Conservation (phyloP, 805 yeast species). For the Metschnikowia bowlesiae region DNA sequence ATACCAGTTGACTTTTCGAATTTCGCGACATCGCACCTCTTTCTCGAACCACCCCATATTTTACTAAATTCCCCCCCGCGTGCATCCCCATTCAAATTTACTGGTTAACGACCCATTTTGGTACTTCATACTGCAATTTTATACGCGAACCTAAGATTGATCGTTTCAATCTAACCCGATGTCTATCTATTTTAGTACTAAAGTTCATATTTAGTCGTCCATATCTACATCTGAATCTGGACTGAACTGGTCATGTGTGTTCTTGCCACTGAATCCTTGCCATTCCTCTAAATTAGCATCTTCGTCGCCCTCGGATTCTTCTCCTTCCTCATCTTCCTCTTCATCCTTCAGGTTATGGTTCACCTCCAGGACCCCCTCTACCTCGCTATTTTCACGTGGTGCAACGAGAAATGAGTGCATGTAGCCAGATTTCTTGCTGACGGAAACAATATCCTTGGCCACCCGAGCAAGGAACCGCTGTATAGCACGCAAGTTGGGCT, state of each 20-base stretch:
- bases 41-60: background rate
- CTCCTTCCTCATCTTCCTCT: constrained; percentile 10
- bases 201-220: constrained; percentile 7
- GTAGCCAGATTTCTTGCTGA: constrained; percentile 52
- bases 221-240: constrained; percentile 14
- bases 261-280: constrained; percentile 13
- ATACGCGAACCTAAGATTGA: too few relatives aligned
- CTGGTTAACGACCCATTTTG: too few relatives aligned
- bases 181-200: background rate
- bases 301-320: constrained; percentile 6
- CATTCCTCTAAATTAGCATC: constrained; percentile 9
- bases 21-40: background rate
- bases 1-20: background rate
- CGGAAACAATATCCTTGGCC: constrained; percentile 65
- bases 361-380: constrained; percentile 9
- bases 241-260: constrained; percentile 5
- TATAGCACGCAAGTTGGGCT: constrained; percentile 60
- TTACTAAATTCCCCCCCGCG: too few relatives aligned
- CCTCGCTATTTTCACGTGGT: constrained; percentile 7
- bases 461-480: constrained; percentile 71
- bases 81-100: too few relatives aligned
- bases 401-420: constrained; percentile 46
- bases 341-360: constrained; percentile 9
- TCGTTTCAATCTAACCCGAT: background rate
- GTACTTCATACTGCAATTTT: too few relatives aligned